phyloP scores from a whole-genome alignment of 305 asterid species.

The Fraxinus greggii region DNA sequence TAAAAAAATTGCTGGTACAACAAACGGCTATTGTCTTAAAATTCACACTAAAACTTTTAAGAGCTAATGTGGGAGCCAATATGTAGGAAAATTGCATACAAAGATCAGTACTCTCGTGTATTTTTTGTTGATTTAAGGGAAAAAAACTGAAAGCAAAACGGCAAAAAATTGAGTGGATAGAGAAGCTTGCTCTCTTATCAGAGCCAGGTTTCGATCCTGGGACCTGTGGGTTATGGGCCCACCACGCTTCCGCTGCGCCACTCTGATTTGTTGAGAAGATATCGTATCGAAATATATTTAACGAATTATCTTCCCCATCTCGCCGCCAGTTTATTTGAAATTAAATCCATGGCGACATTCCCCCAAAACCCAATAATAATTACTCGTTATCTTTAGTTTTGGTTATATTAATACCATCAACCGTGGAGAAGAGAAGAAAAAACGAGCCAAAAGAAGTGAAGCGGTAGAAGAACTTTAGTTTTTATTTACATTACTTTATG shows the following conservation, averaged over 20 bases:
- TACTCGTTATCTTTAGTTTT: no score
- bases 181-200: conserved; percentile 24
- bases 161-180: background rate
- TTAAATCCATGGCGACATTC: conserved; percentile 46
- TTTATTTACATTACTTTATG: background rate
- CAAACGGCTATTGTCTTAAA: background rate
- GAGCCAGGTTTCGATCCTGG: conserved; percentile 77
- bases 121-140: background rate
- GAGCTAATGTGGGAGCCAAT: no score
- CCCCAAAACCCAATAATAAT: background rate
- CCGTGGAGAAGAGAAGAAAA: no score
- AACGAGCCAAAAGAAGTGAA: background rate
- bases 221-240: conserved; percentile 95
- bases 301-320: background rate
- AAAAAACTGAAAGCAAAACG: background rate
- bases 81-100: no score
- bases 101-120: background rate
- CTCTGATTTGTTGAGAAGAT: conserved; percentile 44
- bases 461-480: background rate
- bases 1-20: background rate
- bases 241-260: conserved; percentile 97
- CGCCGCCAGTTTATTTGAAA: background rate
- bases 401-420: no score
- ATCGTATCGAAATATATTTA: background rate
- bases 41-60: background rate